Evolutionary conservation across 2,329 filamentous ascomycete species (phyloP), one percentile per base, ranked within the genome.

Genomic region (Ustulina deusta): DNA sequence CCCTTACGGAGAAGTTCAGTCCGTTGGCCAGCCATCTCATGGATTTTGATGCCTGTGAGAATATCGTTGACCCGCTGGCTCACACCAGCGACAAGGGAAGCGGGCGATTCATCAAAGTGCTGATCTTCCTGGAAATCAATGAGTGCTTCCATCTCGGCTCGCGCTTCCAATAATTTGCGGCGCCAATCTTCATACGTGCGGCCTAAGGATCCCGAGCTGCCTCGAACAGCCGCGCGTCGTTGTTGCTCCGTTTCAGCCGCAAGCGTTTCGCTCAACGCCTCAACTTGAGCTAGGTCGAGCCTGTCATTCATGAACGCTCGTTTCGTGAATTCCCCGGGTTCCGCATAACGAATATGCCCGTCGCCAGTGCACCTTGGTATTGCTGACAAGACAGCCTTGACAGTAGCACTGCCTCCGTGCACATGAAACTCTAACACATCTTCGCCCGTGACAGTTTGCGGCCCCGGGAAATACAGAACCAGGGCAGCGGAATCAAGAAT

Each of bases 71-170:
- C 87, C 75, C 94, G 89, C 0, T 72, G 73, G 1, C 89, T 86
- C 34, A 97, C 92, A 56, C 90, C 93, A 0, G 77, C 78, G 51
- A 97, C 85, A 25, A 98, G 84, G 63, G 92, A 87, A 0, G 85
- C 81, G 0, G 93, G 92, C 2, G 93, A 91, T 79, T 97, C 94
- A 73, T 98, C 94, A 75, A 99, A 97, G 81, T 98, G 93, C 80
- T 99, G 95, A 75, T 98, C 96, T 78, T 99, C 96, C 0, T 93
- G 92, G 78, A 99, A 99, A 80, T 99, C 96, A 69, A 99, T 98
- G 72, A 99, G 82, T 0, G 96, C 96, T 80, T 99, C 96, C 44
- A 99, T 85, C 81, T 98, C 94, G 10, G 93, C 96, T 1, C 96
- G 89, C 10, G 94, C 94, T 69, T 91, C 86, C 6, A 98, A 83